Evolutionary conservation across 1,284 basidiomycete genomes (phyloP), one percentile per base, ranked within the genome.

Genomic region (Ustanciosporium gigantosporum): DNA sequence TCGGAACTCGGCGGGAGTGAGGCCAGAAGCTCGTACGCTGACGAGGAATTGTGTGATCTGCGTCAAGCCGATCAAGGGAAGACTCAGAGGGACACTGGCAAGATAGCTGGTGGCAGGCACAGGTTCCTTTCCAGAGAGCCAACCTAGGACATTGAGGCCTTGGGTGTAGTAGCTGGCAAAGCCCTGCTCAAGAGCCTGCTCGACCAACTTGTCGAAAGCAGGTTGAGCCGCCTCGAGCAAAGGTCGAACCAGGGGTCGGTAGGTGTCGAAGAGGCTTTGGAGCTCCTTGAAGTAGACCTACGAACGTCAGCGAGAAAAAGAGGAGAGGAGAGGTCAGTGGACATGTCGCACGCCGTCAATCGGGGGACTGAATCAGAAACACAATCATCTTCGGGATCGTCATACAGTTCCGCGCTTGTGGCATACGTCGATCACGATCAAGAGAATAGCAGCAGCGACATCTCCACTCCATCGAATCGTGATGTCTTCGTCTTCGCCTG

Each of bases 41-140:
- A 89, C 83, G 59, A 95, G 83, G 79, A 95, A 98, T 78, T 97
- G 94, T 6, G 87, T 85, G 73, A 98, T 87, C 79, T 98, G 94
- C 2, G 93, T 94, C 46, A 97, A 83, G 40, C 94, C 94, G 77
- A 98, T 97, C 51, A 98, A 84, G 31, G 92, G 92, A 73, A 96
- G 85, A 3, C 94, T 96, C 64, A 97, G 81, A n/a, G 95, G 93
- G 58, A 95, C 86, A 13, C 91, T 92, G 14, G 91, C 92, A 51
- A 97, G 83, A 80, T 97, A 98, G n/a, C 87, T 79, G 47, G 87
- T 81, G 1, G 91, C 82, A 3, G 94, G 95, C 42, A 87, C 86
- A 34, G 86, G 81, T 3, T 79, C 75, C 2, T 83, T 80, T 46
- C 88, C 87, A 14, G 85, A 83, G 46, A 98, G 85, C 95, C 95